A percentile compares a stretch with the other conserved stretches of the same genome.
These are phyloP conservation scores for Diplodia scrobiculata DNA, from an alignment of 2,329 filamentous ascomycete genomes.

Conservation along the genomic window DNA sequence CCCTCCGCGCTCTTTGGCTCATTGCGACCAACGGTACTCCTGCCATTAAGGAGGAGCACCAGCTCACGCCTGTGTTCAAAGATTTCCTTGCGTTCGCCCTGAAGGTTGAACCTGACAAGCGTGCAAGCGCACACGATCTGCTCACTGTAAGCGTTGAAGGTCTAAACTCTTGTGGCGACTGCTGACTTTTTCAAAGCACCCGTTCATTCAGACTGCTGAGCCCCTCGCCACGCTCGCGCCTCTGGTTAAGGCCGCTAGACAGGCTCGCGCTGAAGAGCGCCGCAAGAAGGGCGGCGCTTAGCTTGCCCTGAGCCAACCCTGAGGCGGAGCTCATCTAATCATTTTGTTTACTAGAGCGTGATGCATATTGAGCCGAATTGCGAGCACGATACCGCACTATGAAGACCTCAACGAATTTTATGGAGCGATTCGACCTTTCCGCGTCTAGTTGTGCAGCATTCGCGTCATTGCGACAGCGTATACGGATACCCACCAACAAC, in stretches of 20 bases:
- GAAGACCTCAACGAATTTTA: conserved; percentile 19
- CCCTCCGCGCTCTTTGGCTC: conserved; percentile 86
- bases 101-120: conserved; percentile 95
- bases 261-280: conserved; percentile 78
- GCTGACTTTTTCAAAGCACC: conserved; percentile 40
- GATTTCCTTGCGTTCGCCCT: conserved; percentile 92
- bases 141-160: conserved; percentile 67
- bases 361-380: conserved; percentile 16
- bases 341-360: conserved; percentile 25
- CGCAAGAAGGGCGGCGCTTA: conserved; percentile 50
- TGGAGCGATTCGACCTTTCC: conserved; percentile 23
- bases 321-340: conserved; percentile 14
- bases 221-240: conserved; percentile 72
- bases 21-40: conserved; percentile 98
- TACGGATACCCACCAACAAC: conserved; percentile 23
- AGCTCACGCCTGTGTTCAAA: conserved; percentile 76
- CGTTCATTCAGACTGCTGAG: conserved; percentile 57
- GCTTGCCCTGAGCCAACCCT: background rate
- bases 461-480: conserved; percentile 13
- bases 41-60: conserved; percentile 87
- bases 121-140: conserved; percentile 90
- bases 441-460: conserved; percentile 22
- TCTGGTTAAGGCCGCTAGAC: conserved; percentile 80
- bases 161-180: background rate
- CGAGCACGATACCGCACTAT: conserved; percentile 19